Conservation (phyloP, 306 rosid species). For the Alnus rubra region DNA sequence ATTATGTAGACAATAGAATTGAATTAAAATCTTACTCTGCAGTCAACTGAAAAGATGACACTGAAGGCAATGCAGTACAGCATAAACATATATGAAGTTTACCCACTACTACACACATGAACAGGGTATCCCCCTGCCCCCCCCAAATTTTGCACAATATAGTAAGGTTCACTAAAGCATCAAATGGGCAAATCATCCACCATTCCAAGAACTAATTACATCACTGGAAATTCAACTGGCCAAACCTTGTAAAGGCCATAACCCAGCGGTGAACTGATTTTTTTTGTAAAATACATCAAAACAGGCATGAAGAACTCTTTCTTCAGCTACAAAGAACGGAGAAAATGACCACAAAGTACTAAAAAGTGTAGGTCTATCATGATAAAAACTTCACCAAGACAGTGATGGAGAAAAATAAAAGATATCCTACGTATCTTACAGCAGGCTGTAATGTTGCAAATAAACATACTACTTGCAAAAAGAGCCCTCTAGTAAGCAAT, state of each 20-base stretch:
- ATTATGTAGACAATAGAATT: conserved; percentile 1
- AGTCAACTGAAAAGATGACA: neutral
- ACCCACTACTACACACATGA: neutral
- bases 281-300: neutral
- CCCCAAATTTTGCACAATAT: neutral
- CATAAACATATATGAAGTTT: neutral
- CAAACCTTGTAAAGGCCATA: neutral
- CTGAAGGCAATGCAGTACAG: neutral
- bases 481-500: too few species aligned
- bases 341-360: neutral
- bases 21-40: neutral
- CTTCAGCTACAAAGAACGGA: neutral
- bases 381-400: neutral
- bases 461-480: too few species aligned
- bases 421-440: too few species aligned
- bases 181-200: too few species aligned
- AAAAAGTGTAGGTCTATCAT: neutral
- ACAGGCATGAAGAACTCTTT: neutral
- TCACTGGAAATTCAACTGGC: neutral
- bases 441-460: too few species aligned
- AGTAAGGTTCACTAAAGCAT: neutral
- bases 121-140: neutral
- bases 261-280: neutral
- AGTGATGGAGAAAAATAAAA: neutral
- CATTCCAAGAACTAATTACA: neutral